phyloP scores from a whole-genome alignment of 176 grass and related monocot genomes.

The Bolboschoenus planiculmis region DNA sequence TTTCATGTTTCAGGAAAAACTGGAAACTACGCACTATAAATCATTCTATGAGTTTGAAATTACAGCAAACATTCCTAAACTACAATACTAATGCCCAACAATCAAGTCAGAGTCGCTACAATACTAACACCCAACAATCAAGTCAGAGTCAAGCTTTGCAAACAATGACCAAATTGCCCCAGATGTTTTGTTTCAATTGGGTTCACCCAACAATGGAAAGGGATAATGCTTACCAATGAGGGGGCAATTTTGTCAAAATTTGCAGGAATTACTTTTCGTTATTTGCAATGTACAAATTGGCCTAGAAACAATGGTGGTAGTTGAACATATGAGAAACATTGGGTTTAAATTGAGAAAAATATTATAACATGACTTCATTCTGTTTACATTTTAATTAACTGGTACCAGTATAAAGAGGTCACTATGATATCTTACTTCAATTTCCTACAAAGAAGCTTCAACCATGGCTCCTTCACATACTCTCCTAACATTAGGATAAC shows the following conservation, averaged over 20 bases:
- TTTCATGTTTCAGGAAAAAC: background rate
- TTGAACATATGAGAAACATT: background rate
- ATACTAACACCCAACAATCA: background rate
- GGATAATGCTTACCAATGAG: too few species aligned
- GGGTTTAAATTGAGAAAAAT: background rate
- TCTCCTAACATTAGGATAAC: constrained; percentile 67
- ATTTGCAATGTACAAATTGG: background rate
- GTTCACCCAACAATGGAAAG: background rate
- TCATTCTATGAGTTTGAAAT: background rate
- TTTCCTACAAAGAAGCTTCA: constrained; percentile 53
- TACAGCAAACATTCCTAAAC: background rate
- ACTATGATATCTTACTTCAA: constrained; percentile 49
- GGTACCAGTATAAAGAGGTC: background rate
- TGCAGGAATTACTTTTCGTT: background rate
- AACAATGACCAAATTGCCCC: background rate
- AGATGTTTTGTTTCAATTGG: background rate
- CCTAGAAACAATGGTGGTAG: background rate
- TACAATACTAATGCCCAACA: background rate
- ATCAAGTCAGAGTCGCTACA: background rate
- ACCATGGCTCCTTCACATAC: constrained; percentile 80
- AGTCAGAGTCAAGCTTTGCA: background rate
- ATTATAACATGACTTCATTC: background rate
- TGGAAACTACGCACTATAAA: background rate
- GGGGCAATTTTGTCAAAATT: background rate
- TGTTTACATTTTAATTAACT: constrained; percentile 3